These are phyloP conservation scores for Cnidoscolus chayamansa DNA, from an alignment of 441 rosid species.

Conservation along the genomic window DNA sequence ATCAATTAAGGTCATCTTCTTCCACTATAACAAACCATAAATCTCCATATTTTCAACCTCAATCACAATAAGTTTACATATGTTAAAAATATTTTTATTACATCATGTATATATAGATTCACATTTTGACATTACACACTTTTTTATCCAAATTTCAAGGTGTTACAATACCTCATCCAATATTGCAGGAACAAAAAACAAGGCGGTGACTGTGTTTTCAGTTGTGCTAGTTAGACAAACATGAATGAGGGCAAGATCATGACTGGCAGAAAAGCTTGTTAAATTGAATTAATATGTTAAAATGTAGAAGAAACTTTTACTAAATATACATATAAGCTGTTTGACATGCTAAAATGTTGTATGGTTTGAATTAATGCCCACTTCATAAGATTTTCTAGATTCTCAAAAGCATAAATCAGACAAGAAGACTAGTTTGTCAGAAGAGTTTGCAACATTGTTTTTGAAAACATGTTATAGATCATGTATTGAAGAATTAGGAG, in stretches of 20 bases:
- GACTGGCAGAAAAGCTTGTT: not conserved
- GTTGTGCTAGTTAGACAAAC: not conserved
- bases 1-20: no score
- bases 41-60: no score
- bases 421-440: not conserved
- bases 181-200: no score
- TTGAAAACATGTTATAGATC: not conserved
- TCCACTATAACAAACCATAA: no score
- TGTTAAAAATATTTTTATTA: no score
- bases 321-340: not conserved
- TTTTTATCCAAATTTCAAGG: no score
- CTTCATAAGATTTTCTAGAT: not conserved
- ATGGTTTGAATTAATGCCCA: not conserved
- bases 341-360: not conserved
- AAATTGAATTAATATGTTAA: not conserved
- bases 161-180: no score
- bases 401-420: not conserved
- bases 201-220: no score
- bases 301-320: not conserved
- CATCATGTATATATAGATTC: no score
- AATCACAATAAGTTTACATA: no score
- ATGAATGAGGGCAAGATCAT: slow-evolving; percentile 3
- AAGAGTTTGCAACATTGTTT: no score
- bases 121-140: no score
- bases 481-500: not conserved